Percentiles rank a stretch among this genome's conserved stretches.
phyloP scores from a whole-genome alignment of 2,329 filamentous ascomycete species.

The Pseudogymnoascus sp. region DNA sequence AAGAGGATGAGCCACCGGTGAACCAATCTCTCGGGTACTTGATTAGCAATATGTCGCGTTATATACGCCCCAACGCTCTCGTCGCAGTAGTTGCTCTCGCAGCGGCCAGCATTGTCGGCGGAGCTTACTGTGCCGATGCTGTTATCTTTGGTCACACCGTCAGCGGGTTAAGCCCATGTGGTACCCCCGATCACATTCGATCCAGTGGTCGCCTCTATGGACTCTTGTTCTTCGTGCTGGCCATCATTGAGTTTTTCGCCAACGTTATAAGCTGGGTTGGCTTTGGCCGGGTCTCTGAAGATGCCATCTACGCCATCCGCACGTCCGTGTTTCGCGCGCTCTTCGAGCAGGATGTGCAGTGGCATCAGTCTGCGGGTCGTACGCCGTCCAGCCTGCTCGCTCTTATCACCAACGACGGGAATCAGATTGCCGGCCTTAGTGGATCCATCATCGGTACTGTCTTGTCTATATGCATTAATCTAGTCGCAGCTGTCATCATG shows the following conservation, averaged over 20 bases:
- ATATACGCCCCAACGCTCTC: conserved; percentile 13
- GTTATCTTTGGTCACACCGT: conserved; percentile 50
- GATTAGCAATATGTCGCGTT: conserved; percentile 11
- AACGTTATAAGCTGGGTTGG: conserved; percentile 52
- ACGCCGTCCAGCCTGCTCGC: conserved; percentile 57
- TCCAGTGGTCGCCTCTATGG: conserved; percentile 32
- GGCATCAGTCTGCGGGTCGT: conserved; percentile 62
- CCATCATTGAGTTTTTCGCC: conserved; percentile 53
- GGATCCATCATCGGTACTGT: conserved; percentile 64
- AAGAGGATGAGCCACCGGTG: conserved; percentile 12
- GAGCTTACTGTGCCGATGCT: conserved; percentile 46
- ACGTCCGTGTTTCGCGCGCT: conserved; percentile 58
- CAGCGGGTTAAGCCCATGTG: conserved; percentile 43
- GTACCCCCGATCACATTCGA: conserved; percentile 20
- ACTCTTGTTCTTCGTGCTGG: conserved; percentile 42
- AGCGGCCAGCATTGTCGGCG: conserved; percentile 49
- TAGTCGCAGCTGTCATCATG: conserved; percentile 60
- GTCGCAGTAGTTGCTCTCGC: conserved; percentile 36
- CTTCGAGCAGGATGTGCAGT: conserved; percentile 59
- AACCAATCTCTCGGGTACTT: conserved; percentile 16
- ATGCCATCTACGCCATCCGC: conserved; percentile 56
- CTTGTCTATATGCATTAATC: conserved; percentile 62
- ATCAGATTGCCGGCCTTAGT: conserved; percentile 59
- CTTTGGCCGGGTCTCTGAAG: conserved; percentile 54
- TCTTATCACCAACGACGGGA: conserved; percentile 64